A percentile compares a stretch with the other conserved stretches of the same genome.
phyloP scores from a whole-genome alignment of 495 filamentous ascomycete genomes.

The Talaromyces ruber region DNA sequence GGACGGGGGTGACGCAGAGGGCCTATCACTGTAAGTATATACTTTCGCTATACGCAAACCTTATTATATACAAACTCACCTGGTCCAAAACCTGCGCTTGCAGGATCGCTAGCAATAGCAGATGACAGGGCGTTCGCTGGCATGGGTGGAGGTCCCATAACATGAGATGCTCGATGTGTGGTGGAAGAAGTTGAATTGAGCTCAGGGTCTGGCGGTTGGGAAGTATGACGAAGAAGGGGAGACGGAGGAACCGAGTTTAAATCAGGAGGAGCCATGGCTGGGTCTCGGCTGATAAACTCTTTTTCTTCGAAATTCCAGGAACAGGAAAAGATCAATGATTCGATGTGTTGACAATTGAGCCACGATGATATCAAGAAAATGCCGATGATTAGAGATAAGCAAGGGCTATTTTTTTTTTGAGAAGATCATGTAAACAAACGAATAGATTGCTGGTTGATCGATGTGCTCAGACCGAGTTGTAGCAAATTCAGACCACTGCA shows the following conservation, averaged over 20 bases:
- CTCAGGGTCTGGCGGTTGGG: constrained; percentile 35
- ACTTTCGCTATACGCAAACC: not conserved
- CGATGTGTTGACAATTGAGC: not conserved
- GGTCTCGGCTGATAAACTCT: not conserved
- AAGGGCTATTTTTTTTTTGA: not conserved
- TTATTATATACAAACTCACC: constrained; percentile 22
- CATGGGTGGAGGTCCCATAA: constrained; percentile 36
- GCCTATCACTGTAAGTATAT: constrained; percentile 21
- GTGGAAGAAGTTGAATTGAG: constrained; percentile 22
- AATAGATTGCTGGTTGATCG: not conserved
- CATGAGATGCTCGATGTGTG: constrained; percentile 40
- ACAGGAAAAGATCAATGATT: not conserved
- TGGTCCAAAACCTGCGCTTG: constrained; percentile 51
- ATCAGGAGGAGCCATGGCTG: constrained; percentile 53
- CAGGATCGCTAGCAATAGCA: constrained; percentile 10
- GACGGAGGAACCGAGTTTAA: constrained; percentile 52
- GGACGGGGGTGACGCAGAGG: constrained; percentile 76
- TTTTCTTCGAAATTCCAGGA: not conserved
- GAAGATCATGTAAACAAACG: not conserved
- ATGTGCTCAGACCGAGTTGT: not conserved
- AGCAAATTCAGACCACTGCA: not conserved
- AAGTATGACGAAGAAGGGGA: constrained; percentile 35
- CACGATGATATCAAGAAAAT: not conserved
- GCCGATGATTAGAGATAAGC: not conserved
- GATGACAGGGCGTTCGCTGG: constrained; percentile 24